Percentiles rank a stretch among this genome's conserved stretches.
phyloP scores from a whole-genome alignment of 225 moss, liverwort and hornwort species.

The Pleurozium schreberi region DNA sequence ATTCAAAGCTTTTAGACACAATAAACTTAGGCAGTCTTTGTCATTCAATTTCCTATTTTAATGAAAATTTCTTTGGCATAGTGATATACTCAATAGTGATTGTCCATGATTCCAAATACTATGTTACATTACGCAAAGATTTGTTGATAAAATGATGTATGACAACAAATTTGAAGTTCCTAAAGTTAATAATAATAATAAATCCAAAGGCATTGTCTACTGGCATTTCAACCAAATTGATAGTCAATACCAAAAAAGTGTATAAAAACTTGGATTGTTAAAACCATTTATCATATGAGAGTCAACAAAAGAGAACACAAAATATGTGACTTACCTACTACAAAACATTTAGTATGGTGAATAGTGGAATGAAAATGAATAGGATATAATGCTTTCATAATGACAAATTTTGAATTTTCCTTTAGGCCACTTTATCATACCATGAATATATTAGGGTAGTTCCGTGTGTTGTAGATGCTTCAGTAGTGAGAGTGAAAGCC shows the following conservation, averaged over 20 bases:
- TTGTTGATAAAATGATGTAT: background rate
- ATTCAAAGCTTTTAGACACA: too few relatives aligned
- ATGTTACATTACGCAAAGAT: rapidly evolving
- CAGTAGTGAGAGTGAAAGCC: background rate
- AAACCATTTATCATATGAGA: background rate
- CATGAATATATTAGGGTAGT: background rate
- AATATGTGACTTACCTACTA: background rate
- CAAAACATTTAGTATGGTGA: background rate
- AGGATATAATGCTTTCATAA: background rate
- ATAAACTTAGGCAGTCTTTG: too few relatives aligned
- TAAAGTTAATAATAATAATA: too few relatives aligned
- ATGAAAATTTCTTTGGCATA: background rate
- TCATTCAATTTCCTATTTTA: background rate
- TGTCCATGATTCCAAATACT: background rate
- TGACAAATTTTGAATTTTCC: too few relatives aligned
- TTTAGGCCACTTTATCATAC: background rate
- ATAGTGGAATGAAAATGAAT: background rate
- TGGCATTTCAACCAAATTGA: background rate
- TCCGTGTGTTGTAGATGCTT: background rate
- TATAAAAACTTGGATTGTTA: too few relatives aligned
- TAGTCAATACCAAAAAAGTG: background rate
- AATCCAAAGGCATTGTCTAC: rapidly evolving
- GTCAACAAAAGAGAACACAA: background rate
- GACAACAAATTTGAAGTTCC: too few relatives aligned
- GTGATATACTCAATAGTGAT: background rate